Evolutionary conservation across 805 yeast species (phyloP), one percentile per base, ranked within the genome.

Genomic region (Ogataea pilisensis): DNA sequence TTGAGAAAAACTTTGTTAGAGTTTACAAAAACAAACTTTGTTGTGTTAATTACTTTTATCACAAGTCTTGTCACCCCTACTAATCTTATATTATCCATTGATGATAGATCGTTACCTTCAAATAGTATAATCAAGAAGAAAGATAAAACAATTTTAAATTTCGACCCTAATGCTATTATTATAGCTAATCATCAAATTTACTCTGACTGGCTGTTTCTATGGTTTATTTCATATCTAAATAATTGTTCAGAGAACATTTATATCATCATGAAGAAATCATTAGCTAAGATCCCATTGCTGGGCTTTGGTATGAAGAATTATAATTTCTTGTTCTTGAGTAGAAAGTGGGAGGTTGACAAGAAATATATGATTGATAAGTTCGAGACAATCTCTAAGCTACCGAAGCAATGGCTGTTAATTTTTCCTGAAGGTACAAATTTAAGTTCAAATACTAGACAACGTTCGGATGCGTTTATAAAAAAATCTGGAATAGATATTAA

Each of bases 351-450:
- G n/a, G 60, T 63, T 2, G 99, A 91, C 60, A 78, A 78, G 57
- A 49, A 70, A 7, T 69, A 69, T 11, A 69, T 90, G 67, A 68
- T 75, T 21, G 73, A 73, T 36, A 74, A 72, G 36, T 67, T 89
- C 41, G 63, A 66, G 13, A 69, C 68, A 32, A 61, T 79, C 1
- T 62, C 69, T 19, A 76, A 75, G 1, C 41, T 52, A 5, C 27
- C 44, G 1, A 70, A 49, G 58, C 80, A 82, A 47, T 79, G 83
- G 71, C 60, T 93, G 34, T 64, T 90, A 18, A 61, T 93, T 21
- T 93, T 84, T 64, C 99, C 99, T 1, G 99, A 93, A 61, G 99
- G 99, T 5, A 93, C 99, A 0, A 93, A 88, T 43, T 65, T 85
- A 40, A 80, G 93, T 29, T 70, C 69, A 5, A 73, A 76, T 44